Evolutionary conservation across 257 asterid species (phyloP).

Genomic region (Fraxinus americana): DNA sequence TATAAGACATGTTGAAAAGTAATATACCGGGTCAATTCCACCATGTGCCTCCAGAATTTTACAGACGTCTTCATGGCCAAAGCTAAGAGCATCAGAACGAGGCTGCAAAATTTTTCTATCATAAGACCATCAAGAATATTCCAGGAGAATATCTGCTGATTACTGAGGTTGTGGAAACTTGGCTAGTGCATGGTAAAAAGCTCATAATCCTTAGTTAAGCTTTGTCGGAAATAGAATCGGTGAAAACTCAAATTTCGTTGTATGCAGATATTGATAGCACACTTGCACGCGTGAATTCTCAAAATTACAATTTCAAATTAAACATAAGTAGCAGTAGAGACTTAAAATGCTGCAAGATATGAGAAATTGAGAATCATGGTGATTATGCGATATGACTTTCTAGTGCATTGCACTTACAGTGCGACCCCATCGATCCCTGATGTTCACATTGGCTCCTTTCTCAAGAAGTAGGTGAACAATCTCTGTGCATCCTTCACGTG

Average conservation of each 20-base stretch:
- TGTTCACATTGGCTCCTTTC: constrained; percentile 61
- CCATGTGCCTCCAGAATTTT: constrained; percentile 52
- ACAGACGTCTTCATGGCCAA: constrained; percentile 51
- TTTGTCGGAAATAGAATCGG: background rate
- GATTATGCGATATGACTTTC: constrained; percentile 4
- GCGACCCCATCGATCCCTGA: constrained; percentile 73
- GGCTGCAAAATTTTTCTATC: constrained; percentile 49
- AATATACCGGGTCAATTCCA: constrained; percentile 57
- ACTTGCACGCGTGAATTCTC: background rate
- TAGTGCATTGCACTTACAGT: constrained; percentile 49
- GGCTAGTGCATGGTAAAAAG: constrained; percentile 2
- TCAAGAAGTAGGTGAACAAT: constrained; percentile 55
- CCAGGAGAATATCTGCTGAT: constrained; percentile 8
- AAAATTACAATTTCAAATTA: background rate
- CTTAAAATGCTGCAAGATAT: background rate
- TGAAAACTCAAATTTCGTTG: constrained; percentile 3
- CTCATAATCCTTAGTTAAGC: background rate
- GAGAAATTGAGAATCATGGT: background rate
- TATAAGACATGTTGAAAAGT: constrained; percentile 13
- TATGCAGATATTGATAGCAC: background rate
- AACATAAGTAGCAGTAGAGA: background rate
- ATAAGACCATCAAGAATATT: constrained; percentile 22
- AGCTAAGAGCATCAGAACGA: constrained; percentile 62
- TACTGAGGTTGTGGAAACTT: constrained; percentile 13
- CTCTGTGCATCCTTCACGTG: constrained; percentile 62